Conservation (phyloP, 257 asterid species). For the Solanum arcanum region DNA sequence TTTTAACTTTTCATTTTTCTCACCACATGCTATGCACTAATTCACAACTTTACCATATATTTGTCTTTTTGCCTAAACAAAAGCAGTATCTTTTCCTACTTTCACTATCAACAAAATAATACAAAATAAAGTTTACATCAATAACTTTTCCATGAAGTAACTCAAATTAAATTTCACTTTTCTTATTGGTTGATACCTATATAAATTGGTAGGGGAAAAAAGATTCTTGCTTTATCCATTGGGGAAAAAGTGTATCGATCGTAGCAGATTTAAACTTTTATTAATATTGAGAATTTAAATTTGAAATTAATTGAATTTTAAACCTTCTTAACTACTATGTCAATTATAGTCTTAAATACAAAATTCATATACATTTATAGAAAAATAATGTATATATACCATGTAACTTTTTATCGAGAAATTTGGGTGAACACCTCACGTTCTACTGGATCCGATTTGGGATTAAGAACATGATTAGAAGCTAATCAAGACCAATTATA, state of each 20-base stretch:
- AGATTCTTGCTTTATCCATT: neutral
- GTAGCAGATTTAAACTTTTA: too few species aligned
- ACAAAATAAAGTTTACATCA: neutral
- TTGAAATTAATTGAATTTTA: too few species aligned
- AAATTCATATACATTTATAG: too few species aligned
- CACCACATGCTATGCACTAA: neutral
- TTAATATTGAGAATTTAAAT: too few species aligned
- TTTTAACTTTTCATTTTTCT: neutral
- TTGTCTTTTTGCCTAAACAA: neutral
- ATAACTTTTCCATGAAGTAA: neutral
- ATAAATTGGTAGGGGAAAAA: neutral
- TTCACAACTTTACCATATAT: neutral
- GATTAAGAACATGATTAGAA: neutral
- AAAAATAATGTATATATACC: too few species aligned
- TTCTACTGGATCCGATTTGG: neutral
- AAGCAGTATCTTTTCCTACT: neutral
- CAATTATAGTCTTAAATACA: too few species aligned
- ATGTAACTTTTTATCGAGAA: too few species aligned
- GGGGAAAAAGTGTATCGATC: too few species aligned
- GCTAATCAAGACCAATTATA: neutral
- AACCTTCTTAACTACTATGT: accelerated
- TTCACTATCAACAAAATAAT: neutral
- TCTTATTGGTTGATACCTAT: neutral
- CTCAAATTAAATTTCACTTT: neutral
- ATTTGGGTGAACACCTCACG: neutral